These are phyloP conservation scores for Russula brevipes DNA, from an alignment of 768 basidiomycete species.

Conservation along the genomic window DNA sequence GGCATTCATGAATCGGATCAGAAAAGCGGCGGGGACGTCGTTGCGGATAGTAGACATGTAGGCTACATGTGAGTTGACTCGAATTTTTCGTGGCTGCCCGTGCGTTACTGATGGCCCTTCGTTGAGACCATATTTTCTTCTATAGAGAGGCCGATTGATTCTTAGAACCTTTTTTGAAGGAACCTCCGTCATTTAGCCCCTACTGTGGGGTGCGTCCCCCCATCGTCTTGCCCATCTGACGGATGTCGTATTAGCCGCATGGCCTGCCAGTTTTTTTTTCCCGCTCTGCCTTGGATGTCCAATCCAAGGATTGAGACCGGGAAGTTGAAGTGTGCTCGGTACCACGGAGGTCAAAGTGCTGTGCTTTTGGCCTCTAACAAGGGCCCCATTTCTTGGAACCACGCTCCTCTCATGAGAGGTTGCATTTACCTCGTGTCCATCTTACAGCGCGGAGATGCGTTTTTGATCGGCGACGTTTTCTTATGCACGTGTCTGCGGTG, in stretches of 20 bases:
- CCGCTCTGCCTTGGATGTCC: not conserved
- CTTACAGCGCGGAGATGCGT: not conserved
- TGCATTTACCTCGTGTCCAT: conserved; percentile 3
- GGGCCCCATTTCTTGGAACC: not conserved
- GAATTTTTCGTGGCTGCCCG: not conserved
- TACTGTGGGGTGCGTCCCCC: not conserved
- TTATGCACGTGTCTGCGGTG: conserved; percentile 10
- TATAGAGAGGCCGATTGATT: not conserved
- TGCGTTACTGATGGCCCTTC: not conserved
- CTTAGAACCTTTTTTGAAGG: not conserved
- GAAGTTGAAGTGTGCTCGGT: not conserved
- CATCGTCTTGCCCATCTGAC: not conserved
- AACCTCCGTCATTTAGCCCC: not conserved
- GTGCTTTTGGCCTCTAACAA: not conserved
- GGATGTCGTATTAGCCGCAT: not conserved
- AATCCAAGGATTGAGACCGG: not conserved
- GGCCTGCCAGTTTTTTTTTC: not conserved
- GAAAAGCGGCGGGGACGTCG: conserved; percentile 75
- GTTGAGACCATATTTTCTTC: not conserved
- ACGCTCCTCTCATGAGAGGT: not conserved
- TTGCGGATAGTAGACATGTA: conserved; percentile 18
- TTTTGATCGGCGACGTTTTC: not conserved
- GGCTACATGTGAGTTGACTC: conserved; percentile 8
- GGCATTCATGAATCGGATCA: conserved; percentile 91
- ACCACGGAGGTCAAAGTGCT: not conserved